phyloP scores from a whole-genome alignment of 495 filamentous ascomycete genomes.

The Lepraria neglecta region DNA sequence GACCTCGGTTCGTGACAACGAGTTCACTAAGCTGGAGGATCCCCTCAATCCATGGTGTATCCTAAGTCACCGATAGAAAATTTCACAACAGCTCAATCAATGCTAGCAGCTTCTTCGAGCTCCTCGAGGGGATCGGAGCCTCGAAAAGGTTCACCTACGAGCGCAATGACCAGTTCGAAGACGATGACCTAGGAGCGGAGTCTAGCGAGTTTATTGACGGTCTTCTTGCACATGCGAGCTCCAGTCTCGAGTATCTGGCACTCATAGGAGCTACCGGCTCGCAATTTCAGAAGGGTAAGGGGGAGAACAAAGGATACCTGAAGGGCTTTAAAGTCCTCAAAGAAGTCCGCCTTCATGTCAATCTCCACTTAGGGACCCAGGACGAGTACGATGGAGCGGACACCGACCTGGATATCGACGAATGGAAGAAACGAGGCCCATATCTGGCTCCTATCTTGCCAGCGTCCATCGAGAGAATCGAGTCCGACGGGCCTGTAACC shows the following conservation, averaged over 20 bases:
- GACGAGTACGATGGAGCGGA: neutral
- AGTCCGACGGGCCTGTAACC: neutral
- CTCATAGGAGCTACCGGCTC: neutral
- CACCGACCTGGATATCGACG: neutral
- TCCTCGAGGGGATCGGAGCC: neutral
- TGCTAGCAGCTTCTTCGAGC: neutral
- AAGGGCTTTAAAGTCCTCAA: neutral
- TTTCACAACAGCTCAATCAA: neutral
- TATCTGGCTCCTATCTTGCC: neutral
- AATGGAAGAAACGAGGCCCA: neutral
- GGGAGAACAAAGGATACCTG: neutral
- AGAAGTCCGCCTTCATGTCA: neutral
- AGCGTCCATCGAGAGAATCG: neutral
- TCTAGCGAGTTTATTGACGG: neutral
- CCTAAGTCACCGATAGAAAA: neutral
- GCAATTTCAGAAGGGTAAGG: too few species aligned
- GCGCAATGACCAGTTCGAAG: too few species aligned
- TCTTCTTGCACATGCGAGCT: neutral
- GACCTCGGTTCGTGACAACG: too few species aligned
- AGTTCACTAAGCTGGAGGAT: too few species aligned
- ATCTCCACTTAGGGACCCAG: neutral
- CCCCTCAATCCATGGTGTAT: too few species aligned
- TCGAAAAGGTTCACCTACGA: conserved; percentile 8
- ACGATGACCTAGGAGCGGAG: neutral
- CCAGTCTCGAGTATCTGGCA: conserved; percentile 1